Evolutionary conservation across 2,329 filamentous ascomycete species (phyloP), one percentile per base, ranked within the genome.

Genomic region (Fusarium oxysporum): DNA sequence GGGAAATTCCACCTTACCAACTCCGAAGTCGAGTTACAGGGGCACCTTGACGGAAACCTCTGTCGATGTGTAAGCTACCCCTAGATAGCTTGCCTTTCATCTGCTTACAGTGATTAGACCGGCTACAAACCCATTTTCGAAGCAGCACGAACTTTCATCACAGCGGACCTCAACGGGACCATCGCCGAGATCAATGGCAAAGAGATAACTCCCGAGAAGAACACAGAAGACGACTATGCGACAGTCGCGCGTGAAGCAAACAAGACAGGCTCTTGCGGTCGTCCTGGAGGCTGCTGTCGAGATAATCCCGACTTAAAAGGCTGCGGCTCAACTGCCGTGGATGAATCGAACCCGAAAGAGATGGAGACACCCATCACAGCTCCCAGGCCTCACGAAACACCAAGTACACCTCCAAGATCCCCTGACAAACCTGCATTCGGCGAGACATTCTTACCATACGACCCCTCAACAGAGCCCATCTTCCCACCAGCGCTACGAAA

Each of bases 51-150:
- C 5, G 57, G 57, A 9, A 60, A 60, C 1, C 57, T 60, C 2
- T 60, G 57, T 11, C n/a, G 57, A 4, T 60, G 57, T 5, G 57
- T 58, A 58, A 58, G 55, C 1, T 8, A 2, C 2, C 11, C 3
- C 7, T 8, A 0, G 1, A 14, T 0, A 16, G 1, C 11, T 5
- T 11, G 0, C 3, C 16, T 11, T 3, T 7, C 0, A 10, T 19
- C 14, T 11, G 12, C 35, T 60, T 7, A 60, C 16, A 33, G 12
- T 3, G 2, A 9, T 17, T 16, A 60, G 57, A 60, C 57, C 1
- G 57, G 57, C 21, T 60, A 60, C n/a, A 60, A 60, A 13, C 57
- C 57, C n/a, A 60, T 60, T 3, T 60, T 60, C 17, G 57, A 60
- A 41, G 57, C 57, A 8, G 57, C 57, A 33, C 28, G 57, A 55